Evolutionary conservation across 2,329 filamentous ascomycete species (phyloP).

Genomic region (Ophiostoma ulmi): DNA sequence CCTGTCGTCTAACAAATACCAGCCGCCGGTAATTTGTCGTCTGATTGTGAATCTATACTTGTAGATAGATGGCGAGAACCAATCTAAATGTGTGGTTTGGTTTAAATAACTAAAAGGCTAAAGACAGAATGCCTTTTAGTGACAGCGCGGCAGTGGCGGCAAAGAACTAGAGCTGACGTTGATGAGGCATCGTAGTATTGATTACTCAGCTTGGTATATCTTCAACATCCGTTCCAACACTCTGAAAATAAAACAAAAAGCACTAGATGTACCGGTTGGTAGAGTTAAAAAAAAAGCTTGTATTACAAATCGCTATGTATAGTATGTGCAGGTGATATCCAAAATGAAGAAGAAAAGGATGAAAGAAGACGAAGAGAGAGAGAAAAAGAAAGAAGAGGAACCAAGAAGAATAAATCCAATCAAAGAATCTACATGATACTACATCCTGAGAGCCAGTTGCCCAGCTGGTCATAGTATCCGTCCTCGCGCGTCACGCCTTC

Average conservation of each 20-base stretch:
- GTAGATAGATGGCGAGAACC: neutral
- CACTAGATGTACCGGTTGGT: too few relatives aligned
- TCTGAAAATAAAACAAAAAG: too few relatives aligned
- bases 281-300: neutral
- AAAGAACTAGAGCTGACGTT: neutral
- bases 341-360: neutral
- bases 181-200: neutral
- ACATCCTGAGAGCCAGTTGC: conserved; percentile 43
- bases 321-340: neutral
- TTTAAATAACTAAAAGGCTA: too few relatives aligned
- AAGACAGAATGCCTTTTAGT: neutral
- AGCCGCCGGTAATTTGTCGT: neutral
- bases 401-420: neutral
- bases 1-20: neutral
- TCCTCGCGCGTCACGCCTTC: conserved; percentile 54
- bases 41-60: neutral
- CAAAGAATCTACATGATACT: conserved; percentile 39
- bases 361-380: neutral
- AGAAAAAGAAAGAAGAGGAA: neutral
- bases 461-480: conserved; percentile 70
- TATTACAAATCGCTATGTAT: conserved; percentile 8
- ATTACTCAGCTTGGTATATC: neutral
- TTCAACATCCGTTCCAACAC: too few relatives aligned
- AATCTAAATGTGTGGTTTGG: too few relatives aligned
- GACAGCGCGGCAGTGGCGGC: neutral